These are phyloP conservation scores for Trametes cubensis DNA, from an alignment of 768 basidiomycete species.

Conservation along the genomic window DNA sequence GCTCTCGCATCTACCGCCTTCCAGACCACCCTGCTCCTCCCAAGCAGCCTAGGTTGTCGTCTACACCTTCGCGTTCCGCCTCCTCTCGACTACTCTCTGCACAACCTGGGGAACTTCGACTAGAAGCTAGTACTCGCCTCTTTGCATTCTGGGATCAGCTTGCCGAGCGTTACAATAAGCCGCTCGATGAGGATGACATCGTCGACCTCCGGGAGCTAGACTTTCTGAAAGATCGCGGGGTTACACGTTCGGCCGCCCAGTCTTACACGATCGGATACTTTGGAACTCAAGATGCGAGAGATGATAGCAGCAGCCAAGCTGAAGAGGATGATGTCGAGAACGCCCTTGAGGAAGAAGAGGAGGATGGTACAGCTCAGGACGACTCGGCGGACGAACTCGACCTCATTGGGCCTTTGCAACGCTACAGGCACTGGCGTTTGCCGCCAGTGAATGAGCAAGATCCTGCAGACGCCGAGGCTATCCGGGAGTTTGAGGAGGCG, in stretches of 20 bases:
- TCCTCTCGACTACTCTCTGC: slow-evolving; percentile 26
- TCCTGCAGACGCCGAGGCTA: slow-evolving; percentile 61
- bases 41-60: slow-evolving; percentile 53
- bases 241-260: slow-evolving; percentile 48
- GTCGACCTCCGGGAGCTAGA: slow-evolving; percentile 64
- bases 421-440: slow-evolving; percentile 37
- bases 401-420: slow-evolving; percentile 42
- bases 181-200: slow-evolving; percentile 79
- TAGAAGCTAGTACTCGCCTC: slow-evolving; percentile 59
- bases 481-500: slow-evolving; percentile 67
- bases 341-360: slow-evolving; percentile 44
- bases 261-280: slow-evolving; percentile 57
- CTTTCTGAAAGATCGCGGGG: slow-evolving; percentile 72
- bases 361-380: slow-evolving; percentile 38
- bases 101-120: slow-evolving; percentile 45
- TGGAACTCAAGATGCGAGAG: slow-evolving; percentile 28
- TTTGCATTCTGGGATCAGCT: slow-evolving; percentile 68
- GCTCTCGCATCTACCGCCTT: slow-evolving; percentile 32
- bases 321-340: slow-evolving; percentile 42
- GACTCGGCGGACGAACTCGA: slow-evolving; percentile 57
- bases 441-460: slow-evolving; percentile 48
- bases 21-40: slow-evolving; percentile 40
- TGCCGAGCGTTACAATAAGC: slow-evolving; percentile 65
- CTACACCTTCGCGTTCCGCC: slow-evolving; percentile 41
- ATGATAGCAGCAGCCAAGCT: slow-evolving; percentile 44